Base-by-base conservation (phyloP, 2,329 filamentous ascomycete genomes). In the Calonectria leucothoes region DNA sequence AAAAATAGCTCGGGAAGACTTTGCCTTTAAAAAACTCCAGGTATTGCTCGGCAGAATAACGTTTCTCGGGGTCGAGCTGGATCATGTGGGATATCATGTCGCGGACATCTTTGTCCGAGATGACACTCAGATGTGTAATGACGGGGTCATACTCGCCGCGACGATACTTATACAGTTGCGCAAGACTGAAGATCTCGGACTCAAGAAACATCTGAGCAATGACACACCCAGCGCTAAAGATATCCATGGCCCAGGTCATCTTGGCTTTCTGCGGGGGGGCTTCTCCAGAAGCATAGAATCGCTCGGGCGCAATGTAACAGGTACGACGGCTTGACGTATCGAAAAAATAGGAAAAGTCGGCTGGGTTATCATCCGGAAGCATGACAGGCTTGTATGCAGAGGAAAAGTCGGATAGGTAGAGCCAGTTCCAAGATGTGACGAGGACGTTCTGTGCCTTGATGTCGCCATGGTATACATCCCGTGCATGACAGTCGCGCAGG, bases 401-500 rank as follows among this genome's bases (percentile, higher is more conserved):
- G 5, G 96, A 98, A 83, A 98, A 99, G 84, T 99, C 97, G n/a
- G 96, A 93, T 45, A 99, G 89, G 83, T 98, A 99, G 2, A 99
- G 89, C 97, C 97, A 99, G 86, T 98, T 98, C 97, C 97, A 99
- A 8, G 97, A 98, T 0, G 97, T 99, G 65, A 99, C 96, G 61
- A 99, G 88, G 42, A 98, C 92, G 81, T 99, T 99, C 84, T 99
- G 96, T 1, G 96, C 97, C 88, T 99, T 99, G 87, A 99, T 98
- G 82, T 99, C 97, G 71, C 97, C 97, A 82, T 99, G 97, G 83
- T 96, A 98, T 66, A 99, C 89, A 80, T 97, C 94, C 59, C 94
- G 91, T 33, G 94, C 89, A 83, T 99, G 97, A 80, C 95, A 98
- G 84, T 99, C 97, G 70, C 96, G 93, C 72, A 99, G 88, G 3